Conservation (phyloP, 1,284 basidiomycete genomes). For the Ustilago crameri region DNA sequence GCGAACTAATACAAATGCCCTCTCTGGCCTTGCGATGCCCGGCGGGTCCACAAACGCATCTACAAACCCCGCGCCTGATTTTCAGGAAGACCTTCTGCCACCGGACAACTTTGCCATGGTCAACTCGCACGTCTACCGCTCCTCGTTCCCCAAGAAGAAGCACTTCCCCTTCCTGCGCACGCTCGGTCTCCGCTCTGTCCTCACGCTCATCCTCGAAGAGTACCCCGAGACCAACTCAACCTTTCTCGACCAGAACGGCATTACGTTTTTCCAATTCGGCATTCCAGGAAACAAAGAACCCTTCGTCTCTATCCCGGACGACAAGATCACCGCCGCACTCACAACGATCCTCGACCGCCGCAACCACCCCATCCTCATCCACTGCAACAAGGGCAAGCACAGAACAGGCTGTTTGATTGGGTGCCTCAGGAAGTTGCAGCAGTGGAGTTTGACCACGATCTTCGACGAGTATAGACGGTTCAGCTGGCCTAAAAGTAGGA, state of each 20-base stretch:
- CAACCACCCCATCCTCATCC: constrained; percentile 73
- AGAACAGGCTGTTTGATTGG: constrained; percentile 73
- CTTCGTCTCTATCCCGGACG: constrained; percentile 70
- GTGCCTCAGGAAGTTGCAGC: constrained; percentile 72
- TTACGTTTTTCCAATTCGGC: constrained; percentile 71
- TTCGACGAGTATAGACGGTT: constrained; percentile 74
- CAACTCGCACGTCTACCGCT: constrained; percentile 71
- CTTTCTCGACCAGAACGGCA: constrained; percentile 70
- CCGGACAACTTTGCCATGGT: constrained; percentile 69
- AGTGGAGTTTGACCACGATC: constrained; percentile 72
- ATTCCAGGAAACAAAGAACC: constrained; percentile 73
- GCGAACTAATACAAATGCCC: background rate
- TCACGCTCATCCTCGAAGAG: constrained; percentile 72
- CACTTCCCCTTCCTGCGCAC: constrained; percentile 72
- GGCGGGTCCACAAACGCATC: constrained; percentile 5
- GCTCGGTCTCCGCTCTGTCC: constrained; percentile 72
- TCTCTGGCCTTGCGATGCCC: constrained; percentile 4
- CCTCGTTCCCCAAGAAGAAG: constrained; percentile 72
- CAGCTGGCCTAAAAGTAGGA: constrained; percentile 71
- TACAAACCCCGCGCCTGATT: constrained; percentile 1
- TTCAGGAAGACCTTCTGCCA: constrained; percentile 55
- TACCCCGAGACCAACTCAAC: constrained; percentile 72
- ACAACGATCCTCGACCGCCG: constrained; percentile 72
- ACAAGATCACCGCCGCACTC: constrained; percentile 72
- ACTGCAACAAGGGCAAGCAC: constrained; percentile 75